Conservation (phyloP, 768 basidiomycete genomes). For the Strobilomyces dryophilus region DNA sequence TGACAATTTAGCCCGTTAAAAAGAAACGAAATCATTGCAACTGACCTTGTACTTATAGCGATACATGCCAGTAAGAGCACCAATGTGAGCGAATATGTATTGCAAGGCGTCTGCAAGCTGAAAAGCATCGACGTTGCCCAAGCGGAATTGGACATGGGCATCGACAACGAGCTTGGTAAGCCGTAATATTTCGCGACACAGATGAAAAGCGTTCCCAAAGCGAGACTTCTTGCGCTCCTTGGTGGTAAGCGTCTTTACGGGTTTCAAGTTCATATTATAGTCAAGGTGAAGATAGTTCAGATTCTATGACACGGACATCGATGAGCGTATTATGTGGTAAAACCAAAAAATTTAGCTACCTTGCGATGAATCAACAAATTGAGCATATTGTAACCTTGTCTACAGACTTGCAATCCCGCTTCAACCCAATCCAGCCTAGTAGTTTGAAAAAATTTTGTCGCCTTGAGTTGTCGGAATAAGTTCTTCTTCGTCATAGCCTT, state of each 20-base stretch:
- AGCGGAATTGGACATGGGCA: conserved; percentile 96
- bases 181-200: conserved; percentile 96
- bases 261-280: conserved; percentile 99
- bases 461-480: conserved; percentile 90
- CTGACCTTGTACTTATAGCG: conserved; percentile 97
- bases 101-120: conserved; percentile 98
- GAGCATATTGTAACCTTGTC: conserved; percentile 99
- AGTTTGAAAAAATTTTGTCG: conserved; percentile 99
- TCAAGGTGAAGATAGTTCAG: conserved; percentile 92
- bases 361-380: conserved; percentile 99
- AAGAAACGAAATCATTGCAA: background rate
- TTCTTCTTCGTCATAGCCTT: conserved; percentile 99
- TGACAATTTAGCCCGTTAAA: conserved; percentile 3
- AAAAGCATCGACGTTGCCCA: conserved; percentile 98
- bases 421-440: conserved; percentile 99
- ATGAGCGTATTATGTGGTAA: background rate
- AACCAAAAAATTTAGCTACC: conserved; percentile 34
- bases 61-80: conserved; percentile 99
- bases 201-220: conserved; percentile 98
- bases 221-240: conserved; percentile 99
- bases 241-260: conserved; percentile 94
- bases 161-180: conserved; percentile 98
- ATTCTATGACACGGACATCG: conserved; percentile 45
- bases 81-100: conserved; percentile 96
- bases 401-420: conserved; percentile 95